Conservation (phyloP, 179 eudicot species). For the Silene coronaria region DNA sequence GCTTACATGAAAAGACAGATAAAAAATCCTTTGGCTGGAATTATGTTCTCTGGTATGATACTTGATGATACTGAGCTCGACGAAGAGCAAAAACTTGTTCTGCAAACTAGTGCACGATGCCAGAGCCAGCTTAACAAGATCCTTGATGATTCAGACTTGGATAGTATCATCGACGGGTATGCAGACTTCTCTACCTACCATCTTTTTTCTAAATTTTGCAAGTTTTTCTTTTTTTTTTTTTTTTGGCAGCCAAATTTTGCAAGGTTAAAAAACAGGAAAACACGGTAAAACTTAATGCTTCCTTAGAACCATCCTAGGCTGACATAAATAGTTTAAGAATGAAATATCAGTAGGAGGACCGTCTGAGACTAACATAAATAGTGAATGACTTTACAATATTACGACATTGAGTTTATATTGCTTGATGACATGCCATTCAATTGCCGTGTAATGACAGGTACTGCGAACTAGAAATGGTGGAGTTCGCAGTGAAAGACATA, state of each 20-base stretch:
- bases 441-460: slow-evolving; percentile 36
- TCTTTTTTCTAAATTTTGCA: not conserved
- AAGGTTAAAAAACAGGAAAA: not conserved
- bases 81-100: slow-evolving; percentile 53
- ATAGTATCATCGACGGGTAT: slow-evolving; percentile 83
- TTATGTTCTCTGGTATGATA: slow-evolving; percentile 62
- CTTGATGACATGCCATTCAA: not conserved
- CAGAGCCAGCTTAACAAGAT: slow-evolving; percentile 82
- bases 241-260: not conserved
- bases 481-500: slow-evolving; percentile 68
- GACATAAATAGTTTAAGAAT: no score
- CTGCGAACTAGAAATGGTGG: slow-evolving; percentile 83
- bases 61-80: slow-evolving; percentile 64
- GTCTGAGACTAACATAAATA: not conserved
- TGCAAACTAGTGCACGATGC: slow-evolving; percentile 63
- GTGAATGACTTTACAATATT: not conserved
- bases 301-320: not conserved
- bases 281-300: not conserved
- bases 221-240: no score
- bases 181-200: not conserved
- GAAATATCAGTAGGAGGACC: no score
- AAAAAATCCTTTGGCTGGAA: slow-evolving; percentile 76
- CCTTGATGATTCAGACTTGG: slow-evolving; percentile 86
- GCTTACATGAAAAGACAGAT: slow-evolving; percentile 76
- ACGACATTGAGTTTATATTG: not conserved